These are phyloP conservation scores for Hamamelis virginiana DNA, from an alignment of 164 flowering plant species.

Conservation along the genomic window DNA sequence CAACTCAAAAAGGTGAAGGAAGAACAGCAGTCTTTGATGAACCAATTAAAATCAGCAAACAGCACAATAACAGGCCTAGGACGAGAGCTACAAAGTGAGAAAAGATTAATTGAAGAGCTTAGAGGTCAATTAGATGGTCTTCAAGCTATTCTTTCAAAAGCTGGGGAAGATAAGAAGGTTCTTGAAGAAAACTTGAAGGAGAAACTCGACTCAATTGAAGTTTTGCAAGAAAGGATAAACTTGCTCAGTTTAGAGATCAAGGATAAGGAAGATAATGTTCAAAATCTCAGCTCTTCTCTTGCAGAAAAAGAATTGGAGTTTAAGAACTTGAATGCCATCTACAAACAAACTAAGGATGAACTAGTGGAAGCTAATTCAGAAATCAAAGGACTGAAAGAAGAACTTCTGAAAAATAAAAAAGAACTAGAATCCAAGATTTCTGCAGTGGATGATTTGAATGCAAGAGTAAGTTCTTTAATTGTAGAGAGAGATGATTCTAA, in stretches of 20 bases:
- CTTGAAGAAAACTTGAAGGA: conserved; percentile 58
- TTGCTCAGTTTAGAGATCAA: conserved; percentile 58
- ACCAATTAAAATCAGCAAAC: conserved; percentile 33
- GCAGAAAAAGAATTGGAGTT: conserved; percentile 56
- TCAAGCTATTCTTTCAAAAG: conserved; percentile 33
- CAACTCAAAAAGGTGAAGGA: conserved; percentile 33
- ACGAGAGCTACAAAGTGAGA: conserved; percentile 61
- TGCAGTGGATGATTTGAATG: conserved; percentile 43
- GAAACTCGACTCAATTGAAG: conserved; percentile 47
- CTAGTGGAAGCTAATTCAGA: conserved; percentile 39
- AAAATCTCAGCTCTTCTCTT: conserved; percentile 44
- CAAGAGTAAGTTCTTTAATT: conserved; percentile 30
- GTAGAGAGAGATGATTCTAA: conserved; percentile 50
- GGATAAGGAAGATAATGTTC: conserved; percentile 51
- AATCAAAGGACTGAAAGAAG: conserved; percentile 43
- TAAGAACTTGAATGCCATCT: conserved; percentile 31
- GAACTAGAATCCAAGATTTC: conserved; percentile 51
- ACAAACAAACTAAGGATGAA: conserved; percentile 44
- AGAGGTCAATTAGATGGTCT: conserved; percentile 45
- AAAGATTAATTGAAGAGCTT: conserved; percentile 48
- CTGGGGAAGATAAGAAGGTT: conserved; percentile 42
- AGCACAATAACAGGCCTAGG: conserved; percentile 45
- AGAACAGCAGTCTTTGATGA: conserved; percentile 26
- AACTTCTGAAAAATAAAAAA: conserved; percentile 32
- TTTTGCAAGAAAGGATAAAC: conserved; percentile 52